These are phyloP conservation scores for Monosporascus cannonballus DNA, from an alignment of 2,329 filamentous ascomycete genomes.

Conservation along the genomic window DNA sequence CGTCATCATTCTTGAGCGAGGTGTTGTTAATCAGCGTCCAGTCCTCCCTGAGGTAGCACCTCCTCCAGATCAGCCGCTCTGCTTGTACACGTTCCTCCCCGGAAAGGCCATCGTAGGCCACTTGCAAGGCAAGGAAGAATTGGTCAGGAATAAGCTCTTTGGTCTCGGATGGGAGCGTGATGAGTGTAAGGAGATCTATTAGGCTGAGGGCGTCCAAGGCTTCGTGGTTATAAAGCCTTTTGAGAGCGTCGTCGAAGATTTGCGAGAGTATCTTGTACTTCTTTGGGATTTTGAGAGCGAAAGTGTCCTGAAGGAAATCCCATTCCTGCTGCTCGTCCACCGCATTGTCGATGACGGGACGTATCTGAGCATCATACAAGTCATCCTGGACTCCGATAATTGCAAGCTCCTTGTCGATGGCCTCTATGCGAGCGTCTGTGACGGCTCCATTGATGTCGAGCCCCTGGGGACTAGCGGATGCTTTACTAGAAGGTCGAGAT, in stretches of 20 bases:
- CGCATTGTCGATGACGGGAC: slow-evolving; percentile 60
- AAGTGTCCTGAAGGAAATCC: slow-evolving; percentile 68
- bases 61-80: slow-evolving; percentile 71
- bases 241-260: slow-evolving; percentile 65
- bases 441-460: slow-evolving; percentile 14
- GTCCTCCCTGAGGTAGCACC: slow-evolving; percentile 76
- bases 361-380: slow-evolving; percentile 61
- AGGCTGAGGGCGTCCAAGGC: slow-evolving; percentile 60
- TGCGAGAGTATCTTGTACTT: slow-evolving; percentile 61
- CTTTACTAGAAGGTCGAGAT: slow-evolving; percentile 24
- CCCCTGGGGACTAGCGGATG: slow-evolving; percentile 21
- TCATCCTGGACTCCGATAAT: slow-evolving; percentile 75
- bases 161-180: slow-evolving; percentile 38
- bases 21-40: slow-evolving; percentile 79
- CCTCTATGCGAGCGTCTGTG: slow-evolving; percentile 32
- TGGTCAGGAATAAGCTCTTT: slow-evolving; percentile 56
- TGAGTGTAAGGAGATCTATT: slow-evolving; percentile 75
- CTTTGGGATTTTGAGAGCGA: slow-evolving; percentile 48
- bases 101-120: slow-evolving; percentile 48
- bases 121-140: slow-evolving; percentile 69
- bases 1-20: slow-evolving; percentile 63
- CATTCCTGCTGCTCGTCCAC: slow-evolving; percentile 76
- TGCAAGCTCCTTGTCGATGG: slow-evolving; percentile 58
- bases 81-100: slow-evolving; percentile 53
- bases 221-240: slow-evolving; percentile 63